phyloP scores from a whole-genome alignment of 140 eudicot species.

The Cichorium intybus region DNA sequence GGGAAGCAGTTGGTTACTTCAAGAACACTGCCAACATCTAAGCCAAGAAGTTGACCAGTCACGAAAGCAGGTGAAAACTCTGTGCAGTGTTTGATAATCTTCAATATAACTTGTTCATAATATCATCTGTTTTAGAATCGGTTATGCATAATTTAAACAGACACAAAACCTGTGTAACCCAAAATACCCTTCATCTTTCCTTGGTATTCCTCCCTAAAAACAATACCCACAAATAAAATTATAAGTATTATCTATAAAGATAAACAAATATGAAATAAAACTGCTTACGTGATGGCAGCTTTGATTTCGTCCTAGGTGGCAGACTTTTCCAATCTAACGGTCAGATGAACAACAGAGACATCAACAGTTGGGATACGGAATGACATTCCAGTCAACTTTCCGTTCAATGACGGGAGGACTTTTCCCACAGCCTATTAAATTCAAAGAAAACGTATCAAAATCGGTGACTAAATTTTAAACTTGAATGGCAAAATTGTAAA shows the following conservation, averaged over 20 bases:
- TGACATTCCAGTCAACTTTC: constrained; percentile 49
- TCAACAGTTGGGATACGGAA: constrained; percentile 50
- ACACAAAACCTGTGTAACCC: no score
- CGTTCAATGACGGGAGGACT: constrained; percentile 40
- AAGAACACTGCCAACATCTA: constrained; percentile 98
- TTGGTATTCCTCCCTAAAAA: no score
- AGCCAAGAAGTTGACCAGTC: constrained; percentile 92
- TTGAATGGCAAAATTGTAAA: no score
- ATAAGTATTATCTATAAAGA: no score
- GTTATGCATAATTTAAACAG: not conserved
- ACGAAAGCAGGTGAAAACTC: constrained; percentile 88
- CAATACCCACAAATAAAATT: no score
- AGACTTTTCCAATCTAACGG: constrained; percentile 36
- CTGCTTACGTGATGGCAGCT: constrained; percentile 48
- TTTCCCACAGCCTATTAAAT: constrained; percentile 46
- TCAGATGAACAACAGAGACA: constrained; percentile 45
- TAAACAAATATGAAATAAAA: no score
- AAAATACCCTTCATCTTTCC: no score
- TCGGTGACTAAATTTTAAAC: no score
- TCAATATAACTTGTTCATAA: constrained; percentile 65
- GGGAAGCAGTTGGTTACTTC: constrained; percentile 98
- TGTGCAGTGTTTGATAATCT: constrained; percentile 92
- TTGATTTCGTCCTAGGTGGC: constrained; percentile 44
- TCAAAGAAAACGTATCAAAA: no score
- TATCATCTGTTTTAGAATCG: no score